Conservation (phyloP, 106 monocot genomes). For the Iris macrosiphon region DNA sequence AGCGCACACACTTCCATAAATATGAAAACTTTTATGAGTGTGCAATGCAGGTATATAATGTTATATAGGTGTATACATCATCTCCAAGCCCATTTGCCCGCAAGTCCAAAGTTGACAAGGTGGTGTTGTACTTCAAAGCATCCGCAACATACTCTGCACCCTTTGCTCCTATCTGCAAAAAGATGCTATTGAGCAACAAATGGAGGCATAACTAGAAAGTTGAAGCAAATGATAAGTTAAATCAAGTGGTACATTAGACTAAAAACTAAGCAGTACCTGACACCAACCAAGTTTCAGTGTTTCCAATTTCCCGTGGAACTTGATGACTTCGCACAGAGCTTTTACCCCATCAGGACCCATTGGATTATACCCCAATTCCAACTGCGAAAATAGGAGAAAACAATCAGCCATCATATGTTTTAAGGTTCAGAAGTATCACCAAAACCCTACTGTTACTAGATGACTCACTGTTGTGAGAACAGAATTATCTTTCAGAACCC, state of each 20-base stretch:
- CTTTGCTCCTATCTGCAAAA: conserved; percentile 68
- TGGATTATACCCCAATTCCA: conserved; percentile 98
- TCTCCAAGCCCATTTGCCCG: conserved; percentile 95
- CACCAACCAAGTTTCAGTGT: conserved; percentile 98
- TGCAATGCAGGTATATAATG: neutral
- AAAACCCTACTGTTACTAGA: neutral
- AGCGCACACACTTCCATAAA: neutral
- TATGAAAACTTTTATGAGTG: neutral
- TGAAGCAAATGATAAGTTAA: neutral
- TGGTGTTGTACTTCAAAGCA: conserved; percentile 96
- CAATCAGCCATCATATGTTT: neutral
- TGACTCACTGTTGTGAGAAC: conserved; percentile 76
- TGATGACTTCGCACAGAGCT: conserved; percentile 75
- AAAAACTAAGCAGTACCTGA: conserved; percentile 45
- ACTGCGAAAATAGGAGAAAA: conserved; percentile 29
- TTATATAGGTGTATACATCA: conserved; percentile 43
- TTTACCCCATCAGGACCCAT: conserved; percentile 88
- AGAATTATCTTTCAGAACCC: conserved; percentile 85
- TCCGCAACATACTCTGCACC: conserved; percentile 90
- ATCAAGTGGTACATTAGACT: neutral
- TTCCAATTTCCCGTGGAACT: conserved; percentile 94
- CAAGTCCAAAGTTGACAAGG: conserved; percentile 76
- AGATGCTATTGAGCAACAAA: neutral
- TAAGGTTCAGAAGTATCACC: neutral
- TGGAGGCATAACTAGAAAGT: no score